Base-by-base conservation (phyloP, 768 basidiomycete species). In the Chalciporus pseudorubinellus region DNA sequence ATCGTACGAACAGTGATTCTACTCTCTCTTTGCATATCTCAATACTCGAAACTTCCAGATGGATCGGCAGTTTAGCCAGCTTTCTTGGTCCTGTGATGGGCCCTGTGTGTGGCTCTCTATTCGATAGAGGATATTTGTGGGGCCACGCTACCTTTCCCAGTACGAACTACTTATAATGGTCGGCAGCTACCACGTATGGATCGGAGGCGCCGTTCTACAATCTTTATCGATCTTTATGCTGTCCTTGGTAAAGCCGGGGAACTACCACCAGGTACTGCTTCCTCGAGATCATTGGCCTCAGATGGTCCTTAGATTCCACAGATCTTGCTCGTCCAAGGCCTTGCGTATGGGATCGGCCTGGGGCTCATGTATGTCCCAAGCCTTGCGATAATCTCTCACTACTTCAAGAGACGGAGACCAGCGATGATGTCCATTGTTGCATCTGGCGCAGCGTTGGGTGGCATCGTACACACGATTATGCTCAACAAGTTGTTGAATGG, bases 401-500 rank as follows among this genome's bases (percentile, higher is more conserved):
- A 76, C 55, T 82, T 81, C 63, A 60, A 61, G 26, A 63, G 62
- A 42, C 64, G 69, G 13, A 67, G 77, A 22, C 61, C 75, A 3
- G 54, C 75, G 4, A 76, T 77, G 6, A 75, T 77, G 58, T 76
- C 78, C 9, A 59, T 81, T 38, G 70, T 70, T 6, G 33, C 75
- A 24, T 77, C 78, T 24, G 77, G 77, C 20, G 72, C 76, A 31
- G 74, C 79, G 3, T 60, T 83, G 3, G 84, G 85, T 8, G 81
- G 79, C 7, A 67, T 81, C 19, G 57, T 79, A 12, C 77, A 84
- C 48, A 81, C 83, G 1, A 81, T 84, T 54, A 77, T 85, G 72
- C 67, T 88, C 24, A 86, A 87, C 61, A 65, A 73, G 20, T 52
- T 47, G 29, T 53, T 46, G 47, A 76, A 75, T 47, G 74, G 76